Evolutionary conservation across 306 rosid species (phyloP).

Genomic region (Quercus gilva): DNA sequence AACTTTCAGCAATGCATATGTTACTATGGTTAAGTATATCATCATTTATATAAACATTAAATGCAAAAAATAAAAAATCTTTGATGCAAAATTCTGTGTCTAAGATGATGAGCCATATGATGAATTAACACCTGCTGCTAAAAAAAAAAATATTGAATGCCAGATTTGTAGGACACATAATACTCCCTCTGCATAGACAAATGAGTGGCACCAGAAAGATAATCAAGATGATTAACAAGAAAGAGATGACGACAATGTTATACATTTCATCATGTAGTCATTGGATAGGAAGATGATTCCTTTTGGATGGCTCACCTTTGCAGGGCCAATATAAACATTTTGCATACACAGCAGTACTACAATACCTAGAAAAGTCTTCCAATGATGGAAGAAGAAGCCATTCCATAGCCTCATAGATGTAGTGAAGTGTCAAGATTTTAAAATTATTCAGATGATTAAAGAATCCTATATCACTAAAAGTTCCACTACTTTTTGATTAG

Average conservation of each 20-base stretch:
- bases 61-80: background rate
- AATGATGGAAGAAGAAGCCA: background rate
- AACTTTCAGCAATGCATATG: background rate
- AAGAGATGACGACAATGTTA: background rate
- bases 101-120: background rate
- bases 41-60: background rate
- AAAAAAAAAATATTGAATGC: background rate
- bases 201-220: background rate
- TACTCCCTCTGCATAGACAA: background rate
- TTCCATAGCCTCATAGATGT: background rate
- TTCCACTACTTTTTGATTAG: background rate
- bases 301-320: background rate
- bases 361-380: background rate
- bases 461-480: background rate
- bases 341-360: background rate
- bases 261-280: background rate
- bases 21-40: background rate
- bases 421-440: background rate
- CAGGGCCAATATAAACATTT: slow-evolving; percentile 5
- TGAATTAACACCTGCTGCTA: background rate
- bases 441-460: background rate
- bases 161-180: background rate
- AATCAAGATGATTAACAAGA: background rate
- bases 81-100: background rate
- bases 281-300: background rate